phyloP scores from a whole-genome alignment of 2,329 filamentous ascomycete genomes.

The Arthroderma uncinatum region DNA sequence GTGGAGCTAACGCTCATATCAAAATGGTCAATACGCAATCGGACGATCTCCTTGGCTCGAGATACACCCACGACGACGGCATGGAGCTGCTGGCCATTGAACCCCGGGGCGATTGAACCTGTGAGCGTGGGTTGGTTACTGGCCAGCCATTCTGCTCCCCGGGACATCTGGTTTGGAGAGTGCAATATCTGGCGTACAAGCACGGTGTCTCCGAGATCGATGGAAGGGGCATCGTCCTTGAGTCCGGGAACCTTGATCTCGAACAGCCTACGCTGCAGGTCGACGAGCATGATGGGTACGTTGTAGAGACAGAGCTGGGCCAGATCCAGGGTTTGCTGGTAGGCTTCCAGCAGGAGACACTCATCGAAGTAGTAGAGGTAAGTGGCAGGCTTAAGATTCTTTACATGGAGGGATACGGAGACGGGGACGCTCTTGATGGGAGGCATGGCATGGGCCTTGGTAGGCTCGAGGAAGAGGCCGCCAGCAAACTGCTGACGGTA shows the following conservation, averaged over 20 bases:
- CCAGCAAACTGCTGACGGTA: slow-evolving; percentile 19
- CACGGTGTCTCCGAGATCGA: slow-evolving; percentile 20
- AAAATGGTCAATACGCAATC: slow-evolving; percentile 17
- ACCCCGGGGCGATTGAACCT: slow-evolving; percentile 18
- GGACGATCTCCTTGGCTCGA: slow-evolving; percentile 15
- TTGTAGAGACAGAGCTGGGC: slow-evolving; percentile 16
- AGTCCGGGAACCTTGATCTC: slow-evolving; percentile 20
- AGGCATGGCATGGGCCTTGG: slow-evolving; percentile 11
- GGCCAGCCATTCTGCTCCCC: slow-evolving; percentile 15
- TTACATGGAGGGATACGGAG: slow-evolving; percentile 10
- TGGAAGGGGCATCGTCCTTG: slow-evolving; percentile 17
- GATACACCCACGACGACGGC: slow-evolving; percentile 19
- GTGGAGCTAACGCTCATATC: neutral
- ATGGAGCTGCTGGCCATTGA: slow-evolving; percentile 19
- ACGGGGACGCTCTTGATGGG: slow-evolving; percentile 9
- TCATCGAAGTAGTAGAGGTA: slow-evolving; percentile 20
- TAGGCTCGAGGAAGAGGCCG: slow-evolving; percentile 13
- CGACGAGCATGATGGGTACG: slow-evolving; percentile 10
- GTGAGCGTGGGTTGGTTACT: slow-evolving; percentile 13
- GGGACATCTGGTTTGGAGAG: slow-evolving; percentile 14
- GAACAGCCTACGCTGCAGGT: slow-evolving; percentile 15
- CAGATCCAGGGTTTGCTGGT: slow-evolving; percentile 15
- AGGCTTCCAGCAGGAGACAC: slow-evolving; percentile 18
- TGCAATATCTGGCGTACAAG: slow-evolving; percentile 19
- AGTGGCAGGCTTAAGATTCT: slow-evolving; percentile 9